Conservation (phyloP, 2,329 filamentous ascomycete species). For the Erysiphe pulchra region DNA sequence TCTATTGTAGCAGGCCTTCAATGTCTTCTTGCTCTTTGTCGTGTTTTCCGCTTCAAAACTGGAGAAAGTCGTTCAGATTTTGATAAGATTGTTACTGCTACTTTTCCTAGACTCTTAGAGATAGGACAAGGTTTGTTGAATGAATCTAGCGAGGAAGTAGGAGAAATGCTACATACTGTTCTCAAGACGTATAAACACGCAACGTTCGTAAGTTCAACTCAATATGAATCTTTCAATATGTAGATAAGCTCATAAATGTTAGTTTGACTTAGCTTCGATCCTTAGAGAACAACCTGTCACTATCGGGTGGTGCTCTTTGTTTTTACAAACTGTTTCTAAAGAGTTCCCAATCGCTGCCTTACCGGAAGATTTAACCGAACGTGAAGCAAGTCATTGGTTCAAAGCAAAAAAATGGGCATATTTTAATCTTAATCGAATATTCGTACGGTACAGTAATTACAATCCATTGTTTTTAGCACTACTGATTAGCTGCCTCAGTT, state of each 20-base stretch:
- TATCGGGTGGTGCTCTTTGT: conserved; percentile 88
- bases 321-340: conserved; percentile 75
- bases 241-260: conserved; percentile 13
- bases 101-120: conserved; percentile 64
- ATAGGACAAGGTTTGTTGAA: conserved; percentile 77
- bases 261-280: conserved; percentile 66
- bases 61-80: conserved; percentile 64
- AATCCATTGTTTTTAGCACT: too few relatives aligned
- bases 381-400: conserved; percentile 95
- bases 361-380: conserved; percentile 53
- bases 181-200: conserved; percentile 97
- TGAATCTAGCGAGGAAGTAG: conserved; percentile 80
- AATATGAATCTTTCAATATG: conserved; percentile 3
- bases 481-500: conserved; percentile 25
- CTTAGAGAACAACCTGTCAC: conserved; percentile 61
- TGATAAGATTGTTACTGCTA: conserved; percentile 76
- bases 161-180: conserved; percentile 85
- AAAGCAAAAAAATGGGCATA: conserved; percentile 99
- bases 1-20: conserved; percentile 85
- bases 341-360: conserved; percentile 55
- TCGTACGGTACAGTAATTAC: conserved; percentile 41
- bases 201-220: conserved; percentile 46
- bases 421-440: conserved; percentile 87
- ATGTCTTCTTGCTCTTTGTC: conserved; percentile 81
- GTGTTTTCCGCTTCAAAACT: conserved; percentile 80